Evolutionary conservation across 768 basidiomycete genomes (phyloP), one percentile per base, ranked within the genome.

Genomic region (Phaeolepiota aurea): DNA sequence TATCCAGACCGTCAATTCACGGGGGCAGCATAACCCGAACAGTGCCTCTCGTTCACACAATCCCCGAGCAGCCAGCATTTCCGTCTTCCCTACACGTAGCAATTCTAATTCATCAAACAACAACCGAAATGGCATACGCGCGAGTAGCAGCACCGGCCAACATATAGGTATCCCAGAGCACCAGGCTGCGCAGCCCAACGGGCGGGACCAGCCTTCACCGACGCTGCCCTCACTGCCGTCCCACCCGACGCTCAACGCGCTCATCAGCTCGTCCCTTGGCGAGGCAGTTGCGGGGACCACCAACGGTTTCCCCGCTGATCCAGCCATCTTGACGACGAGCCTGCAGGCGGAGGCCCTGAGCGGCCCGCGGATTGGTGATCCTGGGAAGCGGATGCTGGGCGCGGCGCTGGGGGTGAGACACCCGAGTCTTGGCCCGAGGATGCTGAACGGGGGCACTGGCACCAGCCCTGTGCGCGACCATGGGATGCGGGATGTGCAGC

Each of bases 371-470:
- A 88, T 91, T 50, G 88, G 88, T 23, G 86, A 91, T 59, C 85
- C 88, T 21, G 88, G 85, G 30, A 87, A 87, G 65, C 71, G 88
- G 53, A 91, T 91, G 87, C 70, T 91, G 16, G 89, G 87, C 31
- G 82, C 82, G 40, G 87, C 87, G 21, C 66, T 91, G 42, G 89
- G 88, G 33, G 73, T 90, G 45, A 74, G 87, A 61, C 87, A 88
- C 61, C 88, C 88, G 20, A 71, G 72, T 28, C 64, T 88, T 44
- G 74, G 72, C 15, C 77, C 80, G 25, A 74, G 86, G 47, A 56
- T 76, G 38, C 57, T 82, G 49, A 70, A 65, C 36, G 61, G 60
- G 16, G 57, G 57, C 20, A 49, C 38, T 36, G 48, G 47, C 39
- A 54, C 59, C n/a, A 63, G 59, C 44, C 60, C 69, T 45, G 59